Percentiles rank a stretch among this genome's conserved stretches.
Conservation (phyloP, 331 rosid genomes). For the Saraca asoca region DNA sequence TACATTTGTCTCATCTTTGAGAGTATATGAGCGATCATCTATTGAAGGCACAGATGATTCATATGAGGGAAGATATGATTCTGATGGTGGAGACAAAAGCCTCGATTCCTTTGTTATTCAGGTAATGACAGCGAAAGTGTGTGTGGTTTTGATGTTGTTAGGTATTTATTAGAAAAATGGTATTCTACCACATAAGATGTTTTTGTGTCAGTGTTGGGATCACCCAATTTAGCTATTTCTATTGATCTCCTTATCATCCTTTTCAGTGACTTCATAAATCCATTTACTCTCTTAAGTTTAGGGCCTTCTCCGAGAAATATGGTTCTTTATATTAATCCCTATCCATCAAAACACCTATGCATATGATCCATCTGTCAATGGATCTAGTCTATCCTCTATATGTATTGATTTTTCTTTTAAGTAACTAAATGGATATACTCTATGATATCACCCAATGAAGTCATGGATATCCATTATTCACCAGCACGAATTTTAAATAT, state of each 20-base stretch:
- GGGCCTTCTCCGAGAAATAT: conserved; percentile 21
- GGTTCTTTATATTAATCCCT: conserved; percentile 20
- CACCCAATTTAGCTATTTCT: neutral
- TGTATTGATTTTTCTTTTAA: neutral
- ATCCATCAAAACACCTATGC: conserved; percentile 9
- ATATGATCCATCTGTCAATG: conserved; percentile 2
- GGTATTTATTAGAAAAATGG: conserved; percentile 17
- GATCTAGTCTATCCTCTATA: conserved; percentile 1
- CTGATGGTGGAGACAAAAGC: conserved; percentile 92
- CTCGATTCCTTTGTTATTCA: conserved; percentile 89
- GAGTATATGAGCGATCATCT: conserved; percentile 74
- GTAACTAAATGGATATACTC: conserved; percentile 1
- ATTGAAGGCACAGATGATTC: conserved; percentile 78
- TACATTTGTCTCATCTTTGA: conserved; percentile 74
- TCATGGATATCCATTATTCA: neutral
- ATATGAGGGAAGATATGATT: conserved; percentile 86
- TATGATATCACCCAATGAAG: neutral
- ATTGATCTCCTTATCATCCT: conserved; percentile 18
- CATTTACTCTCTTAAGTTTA: conserved; percentile 13
- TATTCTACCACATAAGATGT: neutral
- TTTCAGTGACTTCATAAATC: conserved; percentile 5
- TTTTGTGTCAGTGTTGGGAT: conserved; percentile 25
- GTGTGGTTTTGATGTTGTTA: conserved; percentile 11
- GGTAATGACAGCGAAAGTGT: conserved; percentile 49
- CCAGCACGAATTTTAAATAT: neutral